A percentile compares a stretch with the other conserved stretches of the same genome.
These are phyloP conservation scores for Penicillium pancosmium DNA, from an alignment of 495 filamentous ascomycete species.

Conservation along the genomic window DNA sequence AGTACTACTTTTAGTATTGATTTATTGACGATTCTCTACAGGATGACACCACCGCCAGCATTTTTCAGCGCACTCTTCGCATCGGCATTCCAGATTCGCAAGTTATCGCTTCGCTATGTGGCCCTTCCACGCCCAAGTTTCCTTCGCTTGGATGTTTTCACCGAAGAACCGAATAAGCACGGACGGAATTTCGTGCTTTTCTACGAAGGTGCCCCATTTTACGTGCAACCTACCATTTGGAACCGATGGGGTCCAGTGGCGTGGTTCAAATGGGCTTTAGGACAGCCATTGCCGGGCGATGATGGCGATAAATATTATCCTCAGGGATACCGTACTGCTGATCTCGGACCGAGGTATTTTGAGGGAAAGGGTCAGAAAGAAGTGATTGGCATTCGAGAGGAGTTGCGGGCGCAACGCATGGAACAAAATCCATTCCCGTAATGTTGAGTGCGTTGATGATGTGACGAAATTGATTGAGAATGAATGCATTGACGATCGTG, in stretches of 20 bases:
- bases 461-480: neutral
- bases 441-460: neutral
- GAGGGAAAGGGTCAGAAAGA: constrained; percentile 58
- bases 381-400: constrained; percentile 40
- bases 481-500: constrained; percentile 1
- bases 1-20: too few relatives aligned
- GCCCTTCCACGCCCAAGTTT: constrained; percentile 55
- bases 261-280: constrained; percentile 51
- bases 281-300: constrained; percentile 61
- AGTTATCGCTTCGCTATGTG: constrained; percentile 55
- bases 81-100: constrained; percentile 45
- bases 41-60: constrained; percentile 45
- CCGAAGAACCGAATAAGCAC: constrained; percentile 48
- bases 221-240: constrained; percentile 59
- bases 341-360: constrained; percentile 60
- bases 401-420: constrained; percentile 31
- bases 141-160: constrained; percentile 46
- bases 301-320: constrained; percentile 58
- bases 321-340: constrained; percentile 57
- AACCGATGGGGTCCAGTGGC: constrained; percentile 59
- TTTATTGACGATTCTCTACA: constrained; percentile 11
- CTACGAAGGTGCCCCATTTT: constrained; percentile 57
- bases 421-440: constrained; percentile 53
- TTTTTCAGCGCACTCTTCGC: constrained; percentile 41
- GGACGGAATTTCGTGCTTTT: constrained; percentile 51